These are phyloP conservation scores for Ophiosphaerella narmari DNA, from an alignment of 2,329 filamentous ascomycete genomes.

Conservation along the genomic window DNA sequence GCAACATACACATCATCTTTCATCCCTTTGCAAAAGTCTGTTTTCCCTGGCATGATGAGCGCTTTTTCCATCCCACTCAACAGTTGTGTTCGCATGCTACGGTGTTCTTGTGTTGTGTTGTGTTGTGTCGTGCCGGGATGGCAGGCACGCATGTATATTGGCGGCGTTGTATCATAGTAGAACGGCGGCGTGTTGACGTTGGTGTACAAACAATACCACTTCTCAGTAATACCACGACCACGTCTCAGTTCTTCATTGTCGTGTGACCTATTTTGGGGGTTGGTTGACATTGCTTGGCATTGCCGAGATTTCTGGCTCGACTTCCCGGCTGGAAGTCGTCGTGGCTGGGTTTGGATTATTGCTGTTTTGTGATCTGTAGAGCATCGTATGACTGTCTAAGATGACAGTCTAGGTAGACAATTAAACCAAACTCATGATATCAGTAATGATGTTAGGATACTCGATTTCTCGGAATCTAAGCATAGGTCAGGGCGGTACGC, in stretches of 20 bases:
- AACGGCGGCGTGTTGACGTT: neutral
- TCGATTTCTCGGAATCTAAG: too few species aligned
- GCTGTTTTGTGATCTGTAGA: too few species aligned
- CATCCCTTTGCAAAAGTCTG: neutral
- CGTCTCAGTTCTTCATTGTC: neutral
- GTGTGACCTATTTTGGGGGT: neutral
- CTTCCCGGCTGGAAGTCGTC: too few species aligned
- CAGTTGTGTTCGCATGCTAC: neutral
- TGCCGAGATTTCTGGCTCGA: too few species aligned
- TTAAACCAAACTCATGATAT: too few species aligned
- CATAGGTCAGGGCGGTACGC: neutral
- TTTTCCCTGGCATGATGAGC: slow-evolving; percentile 1
- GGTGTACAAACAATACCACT: neutral
- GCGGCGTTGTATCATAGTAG: slow-evolving; percentile 1
- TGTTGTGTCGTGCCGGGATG: neutral
- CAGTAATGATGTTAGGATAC: too few species aligned
- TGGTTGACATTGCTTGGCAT: too few species aligned
- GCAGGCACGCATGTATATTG: neutral
- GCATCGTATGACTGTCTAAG: too few species aligned
- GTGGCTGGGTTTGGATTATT: too few species aligned
- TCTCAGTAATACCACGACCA: neutral
- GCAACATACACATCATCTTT: neutral
- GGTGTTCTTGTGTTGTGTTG: neutral
- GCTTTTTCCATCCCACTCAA: slow-evolving; percentile 2
- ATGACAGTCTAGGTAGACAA: too few species aligned